Base-by-base conservation (phyloP, 2,329 filamentous ascomycete genomes). In the Mariannaea sp. region DNA sequence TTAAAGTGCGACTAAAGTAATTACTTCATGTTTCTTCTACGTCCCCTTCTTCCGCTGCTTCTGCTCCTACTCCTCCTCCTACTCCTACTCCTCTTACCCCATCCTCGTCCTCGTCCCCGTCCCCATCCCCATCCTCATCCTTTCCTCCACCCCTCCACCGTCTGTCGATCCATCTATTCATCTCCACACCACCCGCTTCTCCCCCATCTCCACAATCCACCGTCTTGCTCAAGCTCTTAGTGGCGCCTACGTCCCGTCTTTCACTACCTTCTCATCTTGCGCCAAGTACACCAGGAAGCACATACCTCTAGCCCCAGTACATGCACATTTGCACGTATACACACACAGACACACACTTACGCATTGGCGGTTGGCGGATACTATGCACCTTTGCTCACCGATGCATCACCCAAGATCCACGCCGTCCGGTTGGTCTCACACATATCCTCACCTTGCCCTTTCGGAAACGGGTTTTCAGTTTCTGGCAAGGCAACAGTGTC, bases 81-180 rank as follows among this genome's bases (percentile, higher is more conserved):
- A 24, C 22, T 8, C 5, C 22, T n/a, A n/a, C 22, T 58, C 41
- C 39, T 26, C 43, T 44, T 48, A 35, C 49, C 45, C 54, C 41
- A 58, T 45, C 43, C 29, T 33, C 47, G 39, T 40, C 33, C 40
- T 38, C 33, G 40, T 30, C 49, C 19, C 17, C 17, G 17, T 19
- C 41, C 44, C 22, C 39, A n/a, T 30, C 49, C 38, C 51, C 45
- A 50, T 49, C 17, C 20, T 43, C 41, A 50, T 43, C 24, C 45
- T 38, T 30, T 13, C 14, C 12, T 30, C 36, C 36, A 16, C 12
- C 7, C 19, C 20, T 24, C 9, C 29, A 6, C 29, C 13, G 13
- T n/a, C 10, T 32, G 10, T 32, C 13, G 29, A 32, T 32, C 29
- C 13, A 10, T 32, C 22, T 30, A 16, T 49, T 29, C 47, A 43